A percentile compares a stretch with the other conserved stretches of the same genome.
These are phyloP conservation scores for Colletotrichum abscissum DNA, from an alignment of 2,329 filamentous ascomycete genomes.

Conservation along the genomic window DNA sequence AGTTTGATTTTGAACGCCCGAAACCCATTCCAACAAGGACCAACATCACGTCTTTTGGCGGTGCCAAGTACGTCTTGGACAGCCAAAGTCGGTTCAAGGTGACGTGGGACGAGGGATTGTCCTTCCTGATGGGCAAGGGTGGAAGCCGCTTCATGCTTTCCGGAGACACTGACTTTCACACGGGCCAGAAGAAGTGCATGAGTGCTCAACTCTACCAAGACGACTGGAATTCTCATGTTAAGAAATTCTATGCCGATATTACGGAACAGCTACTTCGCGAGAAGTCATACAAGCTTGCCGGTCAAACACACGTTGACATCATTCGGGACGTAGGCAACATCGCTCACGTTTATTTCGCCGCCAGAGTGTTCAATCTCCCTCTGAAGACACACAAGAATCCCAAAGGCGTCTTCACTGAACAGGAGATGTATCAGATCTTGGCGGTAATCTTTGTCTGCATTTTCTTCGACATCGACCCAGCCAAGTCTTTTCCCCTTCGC, in stretches of 20 bases:
- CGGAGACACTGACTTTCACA: slow-evolving; percentile 59
- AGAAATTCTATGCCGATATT: slow-evolving; percentile 74
- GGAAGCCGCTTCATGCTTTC: slow-evolving; percentile 68
- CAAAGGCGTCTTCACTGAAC: slow-evolving; percentile 66
- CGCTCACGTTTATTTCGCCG: slow-evolving; percentile 71
- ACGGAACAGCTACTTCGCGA: slow-evolving; percentile 70
- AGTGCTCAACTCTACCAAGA: slow-evolving; percentile 69
- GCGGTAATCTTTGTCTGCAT: slow-evolving; percentile 73
- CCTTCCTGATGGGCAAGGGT: slow-evolving; percentile 68
- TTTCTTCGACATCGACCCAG: slow-evolving; percentile 74
- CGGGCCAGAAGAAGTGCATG: slow-evolving; percentile 63
- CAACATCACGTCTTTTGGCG: slow-evolving; percentile 70
- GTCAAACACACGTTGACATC: slow-evolving; percentile 71
- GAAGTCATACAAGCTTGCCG: slow-evolving; percentile 71
- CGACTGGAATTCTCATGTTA: slow-evolving; percentile 71
- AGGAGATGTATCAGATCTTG: slow-evolving; percentile 71
- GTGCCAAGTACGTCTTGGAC: slow-evolving; percentile 70
- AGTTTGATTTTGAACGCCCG: slow-evolving; percentile 78
- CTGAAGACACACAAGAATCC: slow-evolving; percentile 72
- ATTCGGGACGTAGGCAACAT: slow-evolving; percentile 77
- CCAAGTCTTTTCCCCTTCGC: slow-evolving; percentile 73
- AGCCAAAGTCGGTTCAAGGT: slow-evolving; percentile 72
- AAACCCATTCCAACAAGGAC: slow-evolving; percentile 59
- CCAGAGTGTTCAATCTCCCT: slow-evolving; percentile 72
- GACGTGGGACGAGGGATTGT: slow-evolving; percentile 72